These are phyloP conservation scores for Suillus subluteus DNA, from an alignment of 768 basidiomycete species.

Conservation along the genomic window DNA sequence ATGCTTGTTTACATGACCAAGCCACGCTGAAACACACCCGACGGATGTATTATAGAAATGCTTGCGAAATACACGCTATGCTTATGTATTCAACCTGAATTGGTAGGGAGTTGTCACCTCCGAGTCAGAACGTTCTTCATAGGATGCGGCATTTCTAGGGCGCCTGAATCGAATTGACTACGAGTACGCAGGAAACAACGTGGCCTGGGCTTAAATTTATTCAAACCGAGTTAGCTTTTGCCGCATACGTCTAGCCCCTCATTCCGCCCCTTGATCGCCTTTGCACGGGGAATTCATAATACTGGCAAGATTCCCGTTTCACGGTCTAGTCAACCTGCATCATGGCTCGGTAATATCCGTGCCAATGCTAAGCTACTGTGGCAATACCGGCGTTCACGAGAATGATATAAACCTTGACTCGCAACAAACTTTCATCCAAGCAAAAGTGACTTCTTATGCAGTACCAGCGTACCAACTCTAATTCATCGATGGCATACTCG, in stretches of 20 bases:
- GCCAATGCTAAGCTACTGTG: slow-evolving; percentile 22
- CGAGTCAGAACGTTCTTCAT: slow-evolving; percentile 34
- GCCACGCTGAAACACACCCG: slow-evolving; percentile 25
- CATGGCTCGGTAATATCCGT: slow-evolving; percentile 41
- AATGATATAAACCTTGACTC: slow-evolving; percentile 29
- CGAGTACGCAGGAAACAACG: slow-evolving; percentile 38
- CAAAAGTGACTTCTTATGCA: slow-evolving; percentile 29
- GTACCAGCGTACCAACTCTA: slow-evolving; percentile 33
- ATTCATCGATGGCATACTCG: slow-evolving; percentile 37
- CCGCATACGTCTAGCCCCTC: slow-evolving; percentile 29
- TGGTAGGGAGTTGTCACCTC: slow-evolving; percentile 28
- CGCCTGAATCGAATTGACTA: slow-evolving; percentile 29
- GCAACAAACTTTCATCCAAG: slow-evolving; percentile 15
- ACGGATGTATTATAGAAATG: slow-evolving; percentile 29
- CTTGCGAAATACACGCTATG: slow-evolving; percentile 22
- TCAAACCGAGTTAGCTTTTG: slow-evolving; percentile 18
- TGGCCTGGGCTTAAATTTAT: slow-evolving; percentile 35
- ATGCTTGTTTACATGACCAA: slow-evolving; percentile 22
- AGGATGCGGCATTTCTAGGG: slow-evolving; percentile 24
- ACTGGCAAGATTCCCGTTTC: slow-evolving; percentile 37
- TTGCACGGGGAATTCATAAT: slow-evolving; percentile 34
- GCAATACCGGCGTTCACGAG: slow-evolving; percentile 27
- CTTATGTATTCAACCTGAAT: slow-evolving; percentile 34
- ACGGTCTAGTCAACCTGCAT: slow-evolving; percentile 29
- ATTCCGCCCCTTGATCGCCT: slow-evolving; percentile 35